Evolutionary conservation across 2,329 filamentous ascomycete species (phyloP).

Genomic region (Exophiala aquamarina): DNA sequence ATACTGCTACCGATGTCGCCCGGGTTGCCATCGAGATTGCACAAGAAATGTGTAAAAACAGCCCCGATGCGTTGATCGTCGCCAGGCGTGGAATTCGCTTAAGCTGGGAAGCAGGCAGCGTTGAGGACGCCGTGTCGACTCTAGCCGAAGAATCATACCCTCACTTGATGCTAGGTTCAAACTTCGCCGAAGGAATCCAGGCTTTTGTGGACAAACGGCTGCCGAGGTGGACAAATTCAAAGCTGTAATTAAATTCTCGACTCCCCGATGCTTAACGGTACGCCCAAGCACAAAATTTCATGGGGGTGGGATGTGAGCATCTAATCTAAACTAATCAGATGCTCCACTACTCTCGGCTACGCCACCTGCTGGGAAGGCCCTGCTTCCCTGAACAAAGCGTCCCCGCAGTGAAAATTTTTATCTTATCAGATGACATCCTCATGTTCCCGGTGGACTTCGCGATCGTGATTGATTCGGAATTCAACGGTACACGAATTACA

Average conservation of each 20-base stretch:
- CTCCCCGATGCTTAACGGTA: neutral
- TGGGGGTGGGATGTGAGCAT: too few relatives aligned
- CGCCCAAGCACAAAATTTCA: constrained; percentile 29
- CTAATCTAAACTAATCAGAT: constrained; percentile 10
- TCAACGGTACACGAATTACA: too few relatives aligned
- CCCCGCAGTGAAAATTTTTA: constrained; percentile 1
- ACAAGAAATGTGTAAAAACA: constrained; percentile 61
- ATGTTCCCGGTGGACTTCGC: too few relatives aligned
- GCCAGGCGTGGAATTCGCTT: constrained; percentile 67
- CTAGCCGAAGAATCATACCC: constrained; percentile 60
- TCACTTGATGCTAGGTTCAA: constrained; percentile 47
- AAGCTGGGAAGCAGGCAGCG: constrained; percentile 70
- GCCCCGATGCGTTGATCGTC: constrained; percentile 73
- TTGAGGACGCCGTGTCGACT: constrained; percentile 59
- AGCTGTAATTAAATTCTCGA: constrained; percentile 32
- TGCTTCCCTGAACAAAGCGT: too few relatives aligned
- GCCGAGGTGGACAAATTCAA: constrained; percentile 61
- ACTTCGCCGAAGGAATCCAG: constrained; percentile 70
- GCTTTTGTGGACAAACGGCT: constrained; percentile 76
- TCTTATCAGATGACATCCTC: constrained; percentile 10
- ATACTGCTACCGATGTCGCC: constrained; percentile 16
- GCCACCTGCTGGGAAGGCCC: too few relatives aligned
- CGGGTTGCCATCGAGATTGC: constrained; percentile 60
- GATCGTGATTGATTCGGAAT: too few relatives aligned
- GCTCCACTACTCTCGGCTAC: neutral